Evolutionary conservation across 768 basidiomycete genomes (phyloP).

Genomic region (Chiua virens): DNA sequence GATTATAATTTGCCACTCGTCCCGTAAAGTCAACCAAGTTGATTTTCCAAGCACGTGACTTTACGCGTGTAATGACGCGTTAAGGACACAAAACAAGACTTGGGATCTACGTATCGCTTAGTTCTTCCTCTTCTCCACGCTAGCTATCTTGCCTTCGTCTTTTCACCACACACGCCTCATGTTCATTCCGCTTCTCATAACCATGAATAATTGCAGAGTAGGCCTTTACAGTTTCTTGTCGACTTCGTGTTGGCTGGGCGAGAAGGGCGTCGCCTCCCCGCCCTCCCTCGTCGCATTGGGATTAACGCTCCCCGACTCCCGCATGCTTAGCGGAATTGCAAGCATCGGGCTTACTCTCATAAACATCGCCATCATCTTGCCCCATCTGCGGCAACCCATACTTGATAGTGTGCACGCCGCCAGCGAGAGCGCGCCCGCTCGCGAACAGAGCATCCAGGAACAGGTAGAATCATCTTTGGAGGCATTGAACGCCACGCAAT

Average conservation of each 20-base stretch:
- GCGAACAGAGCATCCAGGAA: background rate
- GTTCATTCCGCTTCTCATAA: conserved; percentile 3
- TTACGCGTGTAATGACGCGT: conserved; percentile 5
- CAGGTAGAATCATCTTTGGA: background rate
- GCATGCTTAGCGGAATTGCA: conserved; percentile 24
- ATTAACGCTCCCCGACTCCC: conserved; percentile 27
- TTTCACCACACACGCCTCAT: conserved; percentile 2
- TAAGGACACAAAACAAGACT: background rate
- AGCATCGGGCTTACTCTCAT: conserved; percentile 26
- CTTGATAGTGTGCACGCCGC: conserved; percentile 9
- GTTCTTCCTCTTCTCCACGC: background rate
- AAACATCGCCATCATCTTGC: conserved; percentile 25
- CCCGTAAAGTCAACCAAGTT: background rate
- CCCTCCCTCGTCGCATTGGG: conserved; percentile 24
- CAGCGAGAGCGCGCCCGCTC: background rate
- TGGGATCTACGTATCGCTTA: background rate
- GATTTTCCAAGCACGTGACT: conserved; percentile 25
- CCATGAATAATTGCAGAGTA: conserved; percentile 26
- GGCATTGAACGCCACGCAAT: background rate
- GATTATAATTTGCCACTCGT: too few species aligned
- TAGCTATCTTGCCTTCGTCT: background rate
- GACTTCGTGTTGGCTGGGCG: conserved; percentile 21
- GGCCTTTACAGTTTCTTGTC: conserved; percentile 27
- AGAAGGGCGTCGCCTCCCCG: conserved; percentile 24
- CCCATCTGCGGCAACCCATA: conserved; percentile 22